Percentiles rank a stretch among this genome's conserved stretches.
phyloP scores from a whole-genome alignment of 768 basidiomycete genomes.

The Trametes sanguinea region DNA sequence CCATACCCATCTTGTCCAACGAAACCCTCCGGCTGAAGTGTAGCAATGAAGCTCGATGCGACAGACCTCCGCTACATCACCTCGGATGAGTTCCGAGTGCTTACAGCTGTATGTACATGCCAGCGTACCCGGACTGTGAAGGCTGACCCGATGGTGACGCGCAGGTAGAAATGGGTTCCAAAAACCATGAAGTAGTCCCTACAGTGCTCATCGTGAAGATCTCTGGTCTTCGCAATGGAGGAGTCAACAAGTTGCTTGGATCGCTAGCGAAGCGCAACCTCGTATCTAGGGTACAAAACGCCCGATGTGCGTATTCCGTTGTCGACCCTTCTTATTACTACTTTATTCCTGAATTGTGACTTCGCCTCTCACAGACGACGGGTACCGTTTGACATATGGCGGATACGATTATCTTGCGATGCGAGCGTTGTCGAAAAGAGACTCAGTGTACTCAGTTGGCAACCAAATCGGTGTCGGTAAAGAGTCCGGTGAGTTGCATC shows the following conservation, averaged over 20 bases:
- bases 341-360: background rate
- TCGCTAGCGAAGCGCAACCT: slow-evolving; percentile 90
- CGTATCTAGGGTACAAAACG: slow-evolving; percentile 85
- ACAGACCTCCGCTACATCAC: slow-evolving; percentile 93
- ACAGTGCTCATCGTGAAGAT: slow-evolving; percentile 87
- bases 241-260: slow-evolving; percentile 91
- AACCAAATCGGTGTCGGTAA: slow-evolving; percentile 99
- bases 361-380: slow-evolving; percentile 68
- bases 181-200: slow-evolving; percentile 97
- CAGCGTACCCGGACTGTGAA: too few species aligned
- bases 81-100: slow-evolving; percentile 91
- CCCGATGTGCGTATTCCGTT: slow-evolving; percentile 70
- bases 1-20: too few species aligned
- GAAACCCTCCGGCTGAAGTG: too few species aligned
- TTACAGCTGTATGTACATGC: slow-evolving; percentile 70
- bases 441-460: slow-evolving; percentile 87
- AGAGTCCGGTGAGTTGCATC: slow-evolving; percentile 72
- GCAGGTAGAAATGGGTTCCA: slow-evolving; percentile 97
- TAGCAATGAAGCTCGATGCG: slow-evolving; percentile 86
- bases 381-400: slow-evolving; percentile 95
- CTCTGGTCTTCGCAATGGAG: slow-evolving; percentile 88
- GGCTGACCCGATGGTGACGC: background rate
- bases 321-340: background rate
- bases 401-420: slow-evolving; percentile 98
- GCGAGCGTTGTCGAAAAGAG: slow-evolving; percentile 87